Evolutionary conservation across 495 filamentous ascomycete species (phyloP).

Genomic region (Aspergillus sclerotioniger): DNA sequence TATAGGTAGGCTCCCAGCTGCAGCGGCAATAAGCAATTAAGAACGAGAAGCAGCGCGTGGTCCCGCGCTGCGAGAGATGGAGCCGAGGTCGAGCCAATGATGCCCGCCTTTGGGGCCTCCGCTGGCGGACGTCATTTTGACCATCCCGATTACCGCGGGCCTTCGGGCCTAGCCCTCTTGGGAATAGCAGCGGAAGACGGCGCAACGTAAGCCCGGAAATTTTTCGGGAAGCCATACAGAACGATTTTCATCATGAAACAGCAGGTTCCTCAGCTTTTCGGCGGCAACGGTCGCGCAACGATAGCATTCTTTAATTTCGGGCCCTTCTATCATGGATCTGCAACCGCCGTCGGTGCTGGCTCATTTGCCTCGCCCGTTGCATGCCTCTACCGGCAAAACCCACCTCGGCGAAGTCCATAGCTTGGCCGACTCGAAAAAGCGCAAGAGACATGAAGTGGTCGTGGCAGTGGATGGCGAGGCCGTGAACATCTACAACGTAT

Average conservation of each 20-base stretch:
- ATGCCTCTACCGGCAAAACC: slow-evolving; percentile 57
- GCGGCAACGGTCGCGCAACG: slow-evolving; percentile 21
- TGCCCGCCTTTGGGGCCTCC: neutral
- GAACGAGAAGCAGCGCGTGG: slow-evolving; percentile 22
- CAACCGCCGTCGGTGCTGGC: slow-evolving; percentile 57
- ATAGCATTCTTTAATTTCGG: slow-evolving; percentile 10
- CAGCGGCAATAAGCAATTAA: neutral
- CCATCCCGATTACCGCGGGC: slow-evolving; percentile 4
- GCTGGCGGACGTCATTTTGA: slow-evolving; percentile 8
- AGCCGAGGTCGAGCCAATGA: too few relatives aligned
- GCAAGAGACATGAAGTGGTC: slow-evolving; percentile 81
- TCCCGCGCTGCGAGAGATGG: slow-evolving; percentile 8
- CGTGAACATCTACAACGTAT: slow-evolving; percentile 89
- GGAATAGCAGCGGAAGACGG: slow-evolving; percentile 13
- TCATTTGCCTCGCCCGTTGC: slow-evolving; percentile 63
- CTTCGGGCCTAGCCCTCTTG: slow-evolving; percentile 12
- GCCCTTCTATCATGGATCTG: slow-evolving; percentile 38
- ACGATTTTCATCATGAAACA: slow-evolving; percentile 24
- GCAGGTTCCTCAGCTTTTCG: slow-evolving; percentile 9
- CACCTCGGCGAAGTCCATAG: slow-evolving; percentile 69
- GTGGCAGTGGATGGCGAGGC: slow-evolving; percentile 88
- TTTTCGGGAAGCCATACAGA: slow-evolving; percentile 41
- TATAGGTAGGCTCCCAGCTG: too few relatives aligned
- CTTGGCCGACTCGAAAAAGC: slow-evolving; percentile 69
- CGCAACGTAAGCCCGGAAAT: slow-evolving; percentile 40